A percentile compares a stretch with the other conserved stretches of the same genome.
These are phyloP conservation scores for Aureobasidium namibiae DNA, from an alignment of 2,329 filamentous ascomycete genomes.

Conservation along the genomic window DNA sequence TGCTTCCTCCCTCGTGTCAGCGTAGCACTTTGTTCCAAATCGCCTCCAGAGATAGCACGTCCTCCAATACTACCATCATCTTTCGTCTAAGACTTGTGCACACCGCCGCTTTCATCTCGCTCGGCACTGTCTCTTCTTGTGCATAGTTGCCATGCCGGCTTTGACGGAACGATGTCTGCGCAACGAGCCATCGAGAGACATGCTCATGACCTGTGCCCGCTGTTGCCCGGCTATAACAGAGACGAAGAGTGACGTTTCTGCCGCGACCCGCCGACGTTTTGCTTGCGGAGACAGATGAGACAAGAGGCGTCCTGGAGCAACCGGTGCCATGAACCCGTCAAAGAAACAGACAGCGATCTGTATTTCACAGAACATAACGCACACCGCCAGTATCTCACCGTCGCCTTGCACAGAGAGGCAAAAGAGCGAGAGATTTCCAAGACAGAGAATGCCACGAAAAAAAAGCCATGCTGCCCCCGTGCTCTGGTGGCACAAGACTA, in stretches of 20 bases:
- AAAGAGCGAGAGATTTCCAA: neutral
- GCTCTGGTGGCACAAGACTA: constrained; percentile 8
- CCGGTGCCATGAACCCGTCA: neutral
- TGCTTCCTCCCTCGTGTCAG: neutral
- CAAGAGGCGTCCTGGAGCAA: constrained; percentile 6
- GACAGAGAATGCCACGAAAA: neutral
- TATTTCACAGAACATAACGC: constrained; percentile 7
- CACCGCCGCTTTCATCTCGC: neutral
- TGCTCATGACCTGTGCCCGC: neutral
- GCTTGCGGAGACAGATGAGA: constrained; percentile 10
- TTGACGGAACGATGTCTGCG: neutral
- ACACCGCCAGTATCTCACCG: neutral
- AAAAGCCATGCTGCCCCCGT: neutral
- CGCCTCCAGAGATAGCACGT: neutral
- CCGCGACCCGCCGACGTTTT: constrained; percentile 7
- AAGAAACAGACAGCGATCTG: neutral
- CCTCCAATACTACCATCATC: neutral
- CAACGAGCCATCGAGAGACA: neutral
- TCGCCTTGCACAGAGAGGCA: neutral
- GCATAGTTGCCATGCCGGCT: constrained; percentile 2
- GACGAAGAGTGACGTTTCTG: neutral
- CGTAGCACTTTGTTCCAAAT: constrained; percentile 5
- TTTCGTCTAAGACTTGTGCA: neutral
- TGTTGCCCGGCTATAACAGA: neutral
- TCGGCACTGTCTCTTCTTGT: constrained; percentile 1